Base-by-base conservation (phyloP, 345 rosid species). In the Litchi chinensis region DNA sequence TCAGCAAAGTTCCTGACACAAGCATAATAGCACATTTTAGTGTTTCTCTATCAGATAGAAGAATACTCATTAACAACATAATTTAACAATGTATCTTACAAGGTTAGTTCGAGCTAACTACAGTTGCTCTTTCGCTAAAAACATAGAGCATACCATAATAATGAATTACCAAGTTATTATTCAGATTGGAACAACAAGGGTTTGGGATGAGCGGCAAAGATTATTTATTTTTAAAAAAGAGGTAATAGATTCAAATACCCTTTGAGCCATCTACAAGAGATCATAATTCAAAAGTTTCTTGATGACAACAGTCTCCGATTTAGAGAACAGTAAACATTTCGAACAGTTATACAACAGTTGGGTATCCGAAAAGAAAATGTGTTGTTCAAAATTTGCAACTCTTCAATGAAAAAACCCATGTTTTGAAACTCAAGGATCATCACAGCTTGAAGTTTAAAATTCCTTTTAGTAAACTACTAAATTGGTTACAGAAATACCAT, bases 1-100 rank as follows among this genome's bases (percentile, higher is more conserved):
- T 96, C 98, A 76, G 86, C 97, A 81, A 96, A 96, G 74, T 84
- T 96, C 99, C 98, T 94, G 91, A 79, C 32, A 85, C 56, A 77
- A 24, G 26, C 32, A 71, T 71, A 37, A 69, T 71, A 37, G 62
- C 68, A 70, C 8, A 76, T 46, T 37, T 68, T 66, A 75, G 28
- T 69, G 78, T 48, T 60, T 71, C 65, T 68, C 28, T 41, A 19
- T 52, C 48, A 19, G n/a, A 40, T 6, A 71, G 24, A 43, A 52
- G 2, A 71, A 52, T 18, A 50, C 40, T 18, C 62, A 46, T 46
- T 24, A 74, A n/a, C 6, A 67, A 13, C 41, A 67, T 8, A 22
- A 56, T 8, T 65, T 18, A 19, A 40, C 32, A 76, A 43, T 37
- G n/a, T n/a, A 75, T 26, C 39, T 26, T 16, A 52, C 12, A 43